Conservation (phyloP, 2,329 filamentous ascomycete genomes). For the Mollisia scopiformis region DNA sequence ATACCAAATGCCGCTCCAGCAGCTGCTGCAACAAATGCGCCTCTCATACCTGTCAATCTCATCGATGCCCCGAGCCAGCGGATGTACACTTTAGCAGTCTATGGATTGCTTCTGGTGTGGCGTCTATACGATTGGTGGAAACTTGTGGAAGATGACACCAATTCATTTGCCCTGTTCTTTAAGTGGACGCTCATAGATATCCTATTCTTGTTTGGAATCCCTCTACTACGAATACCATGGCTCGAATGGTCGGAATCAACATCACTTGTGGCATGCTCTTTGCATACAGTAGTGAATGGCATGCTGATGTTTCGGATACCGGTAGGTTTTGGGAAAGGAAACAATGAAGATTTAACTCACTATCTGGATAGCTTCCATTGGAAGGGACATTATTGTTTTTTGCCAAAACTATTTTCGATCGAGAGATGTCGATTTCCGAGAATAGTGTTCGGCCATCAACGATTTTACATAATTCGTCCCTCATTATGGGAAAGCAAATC, state of each 20-base stretch:
- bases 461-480: constrained; percentile 87
- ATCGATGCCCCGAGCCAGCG: constrained; percentile 91
- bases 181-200: constrained; percentile 94
- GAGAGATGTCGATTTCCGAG: constrained; percentile 92
- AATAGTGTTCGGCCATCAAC: constrained; percentile 84
- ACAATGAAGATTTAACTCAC: not conserved
- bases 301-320: constrained; percentile 93
- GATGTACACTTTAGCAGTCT: constrained; percentile 83
- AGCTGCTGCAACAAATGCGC: constrained; percentile 39
- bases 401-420: constrained; percentile 84
- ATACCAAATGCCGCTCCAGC: constrained; percentile 28
- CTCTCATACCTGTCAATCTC: constrained; percentile 78
- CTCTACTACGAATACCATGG: constrained; percentile 92
- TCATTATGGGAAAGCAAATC: constrained; percentile 95
- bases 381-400: constrained; percentile 73
- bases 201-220: constrained; percentile 83
- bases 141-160: constrained; percentile 77
- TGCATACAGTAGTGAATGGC: constrained; percentile 75
- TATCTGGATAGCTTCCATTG: constrained; percentile 63
- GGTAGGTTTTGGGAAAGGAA: constrained; percentile 47
- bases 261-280: constrained; percentile 71
- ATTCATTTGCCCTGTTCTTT: constrained; percentile 87
- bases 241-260: constrained; percentile 75
- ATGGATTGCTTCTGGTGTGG: constrained; percentile 76
- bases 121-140: constrained; percentile 84